Percentiles rank a stretch among this genome's conserved stretches.
Evolutionary conservation across 148 eudicot species (phyloP).

Genomic region (Arctostaphylos glauca): DNA sequence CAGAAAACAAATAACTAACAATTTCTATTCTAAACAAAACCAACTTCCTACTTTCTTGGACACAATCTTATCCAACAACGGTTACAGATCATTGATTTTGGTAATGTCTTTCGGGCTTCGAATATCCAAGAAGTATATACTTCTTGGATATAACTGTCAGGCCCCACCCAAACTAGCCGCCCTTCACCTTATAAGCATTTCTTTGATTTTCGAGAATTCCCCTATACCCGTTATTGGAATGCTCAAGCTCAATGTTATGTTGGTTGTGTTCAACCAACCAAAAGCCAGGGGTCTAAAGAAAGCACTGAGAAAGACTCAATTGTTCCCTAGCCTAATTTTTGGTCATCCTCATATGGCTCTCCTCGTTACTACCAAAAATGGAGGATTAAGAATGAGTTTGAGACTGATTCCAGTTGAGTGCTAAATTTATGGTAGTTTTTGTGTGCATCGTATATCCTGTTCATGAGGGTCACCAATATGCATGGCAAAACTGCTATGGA

Average conservation of each 20-base stretch:
- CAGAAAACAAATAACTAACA: too few relatives aligned
- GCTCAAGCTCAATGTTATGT: not conserved
- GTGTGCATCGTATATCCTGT: not conserved
- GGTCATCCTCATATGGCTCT: not conserved
- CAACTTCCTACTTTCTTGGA: too few relatives aligned
- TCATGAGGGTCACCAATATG: not conserved
- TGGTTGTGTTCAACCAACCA: not conserved
- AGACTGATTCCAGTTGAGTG: not conserved
- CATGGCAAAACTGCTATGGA: not conserved
- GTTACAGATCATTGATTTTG: not conserved
- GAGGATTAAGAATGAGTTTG: not conserved
- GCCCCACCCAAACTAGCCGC: not conserved
- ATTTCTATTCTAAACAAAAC: too few relatives aligned
- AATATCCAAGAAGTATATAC: not conserved
- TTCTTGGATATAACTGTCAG: not conserved
- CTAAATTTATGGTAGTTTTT: not conserved
- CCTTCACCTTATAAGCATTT: not conserved
- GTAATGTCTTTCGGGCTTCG: not conserved
- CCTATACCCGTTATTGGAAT: not conserved
- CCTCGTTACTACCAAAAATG: not conserved
- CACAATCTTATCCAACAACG: too few relatives aligned
- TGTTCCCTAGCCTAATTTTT: not conserved
- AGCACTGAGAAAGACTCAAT: not conserved
- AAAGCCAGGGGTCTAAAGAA: not conserved
- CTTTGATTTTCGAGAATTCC: not conserved